A percentile compares a stretch with the other conserved stretches of the same genome.
These are phyloP conservation scores for Eucalyptus pauciflora DNA, from an alignment of 345 rosid genomes.

Conservation along the genomic window DNA sequence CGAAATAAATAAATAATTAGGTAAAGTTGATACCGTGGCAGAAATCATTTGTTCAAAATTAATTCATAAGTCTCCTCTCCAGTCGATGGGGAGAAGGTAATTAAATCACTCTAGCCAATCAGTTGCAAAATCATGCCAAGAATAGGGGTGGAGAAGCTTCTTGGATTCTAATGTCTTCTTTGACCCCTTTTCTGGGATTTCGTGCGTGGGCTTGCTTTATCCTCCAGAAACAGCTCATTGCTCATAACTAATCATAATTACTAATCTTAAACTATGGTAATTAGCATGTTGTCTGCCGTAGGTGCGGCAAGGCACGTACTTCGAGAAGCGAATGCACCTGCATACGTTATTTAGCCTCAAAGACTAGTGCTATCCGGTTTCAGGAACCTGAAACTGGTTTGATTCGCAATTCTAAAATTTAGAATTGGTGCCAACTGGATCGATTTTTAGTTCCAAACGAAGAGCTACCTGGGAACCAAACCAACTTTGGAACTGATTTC, in stretches of 20 bases:
- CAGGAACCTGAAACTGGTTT: accelerated
- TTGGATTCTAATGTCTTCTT: neutral
- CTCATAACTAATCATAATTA: neutral
- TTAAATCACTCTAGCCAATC: neutral
- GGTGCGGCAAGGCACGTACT: too few species aligned
- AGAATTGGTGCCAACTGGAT: too few species aligned
- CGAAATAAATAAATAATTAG: too few species aligned
- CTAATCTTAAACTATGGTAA: neutral
- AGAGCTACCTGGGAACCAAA: too few species aligned
- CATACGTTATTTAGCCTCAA: too few species aligned
- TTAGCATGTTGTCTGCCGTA: too few species aligned
- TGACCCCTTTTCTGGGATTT: neutral
- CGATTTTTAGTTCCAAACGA: too few species aligned
- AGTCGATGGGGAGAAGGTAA: neutral
- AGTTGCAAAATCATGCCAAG: neutral
- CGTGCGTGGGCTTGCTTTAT: neutral
- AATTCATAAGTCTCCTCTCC: neutral
- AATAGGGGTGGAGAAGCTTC: neutral
- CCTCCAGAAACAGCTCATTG: neutral
- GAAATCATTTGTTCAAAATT: neutral
- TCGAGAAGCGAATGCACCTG: too few species aligned
- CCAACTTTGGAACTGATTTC: too few species aligned
- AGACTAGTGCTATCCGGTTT: too few species aligned
- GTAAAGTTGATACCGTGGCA: neutral
- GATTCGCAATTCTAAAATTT: accelerated